Conservation (phyloP, 192 early-diverging fungal genomes). For the Funneliformis mosseae region DNA sequence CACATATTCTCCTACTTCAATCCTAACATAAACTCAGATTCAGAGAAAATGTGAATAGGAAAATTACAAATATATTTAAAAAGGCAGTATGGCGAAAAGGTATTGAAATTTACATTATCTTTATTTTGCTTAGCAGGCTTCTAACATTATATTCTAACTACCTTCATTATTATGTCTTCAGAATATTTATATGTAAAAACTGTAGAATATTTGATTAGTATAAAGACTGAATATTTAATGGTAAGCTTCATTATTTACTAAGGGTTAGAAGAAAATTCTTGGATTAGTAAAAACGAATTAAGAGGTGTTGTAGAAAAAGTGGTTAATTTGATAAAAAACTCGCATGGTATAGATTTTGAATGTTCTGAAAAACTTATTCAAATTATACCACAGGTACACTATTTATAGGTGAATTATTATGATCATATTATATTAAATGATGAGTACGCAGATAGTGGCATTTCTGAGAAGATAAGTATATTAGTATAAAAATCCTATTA, state of each 20-base stretch:
- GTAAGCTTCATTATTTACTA: background rate
- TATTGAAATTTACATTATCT: too few relatives aligned
- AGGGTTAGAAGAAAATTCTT: conserved; percentile 14
- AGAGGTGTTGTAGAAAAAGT: background rate
- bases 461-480: conserved; percentile 3
- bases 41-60: too few relatives aligned
- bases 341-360: background rate
- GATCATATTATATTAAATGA: background rate
- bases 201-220: conserved; percentile 7
- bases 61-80: too few relatives aligned
- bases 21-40: too few relatives aligned
- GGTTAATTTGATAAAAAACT: conserved; percentile 4
- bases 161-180: background rate
- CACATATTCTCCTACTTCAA: too few relatives aligned
- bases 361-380: background rate
- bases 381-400: background rate
- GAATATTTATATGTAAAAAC: conserved; percentile 8
- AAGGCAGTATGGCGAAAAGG: too few relatives aligned
- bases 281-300: conserved; percentile 15
- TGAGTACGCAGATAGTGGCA: background rate
- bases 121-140: too few relatives aligned
- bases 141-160: too few relatives aligned
- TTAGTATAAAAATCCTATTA: background rate
- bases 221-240: conserved; percentile 9
- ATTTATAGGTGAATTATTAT: background rate